phyloP scores from a whole-genome alignment of 2,329 filamentous ascomycete species.

The Alternaria ethzedia region DNA sequence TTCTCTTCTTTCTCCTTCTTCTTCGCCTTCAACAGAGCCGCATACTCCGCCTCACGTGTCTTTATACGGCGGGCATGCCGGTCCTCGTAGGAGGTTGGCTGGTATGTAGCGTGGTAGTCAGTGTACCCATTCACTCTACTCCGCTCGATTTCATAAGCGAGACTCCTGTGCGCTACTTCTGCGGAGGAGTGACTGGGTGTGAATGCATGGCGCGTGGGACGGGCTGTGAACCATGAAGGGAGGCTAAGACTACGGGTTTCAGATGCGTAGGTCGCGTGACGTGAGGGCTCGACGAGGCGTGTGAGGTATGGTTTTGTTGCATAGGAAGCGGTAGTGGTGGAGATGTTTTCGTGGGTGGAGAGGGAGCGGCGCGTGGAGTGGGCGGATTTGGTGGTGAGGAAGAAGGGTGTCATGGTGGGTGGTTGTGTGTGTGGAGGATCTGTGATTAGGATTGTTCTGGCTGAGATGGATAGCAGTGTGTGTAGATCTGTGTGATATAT shows the following conservation, averaged over 20 bases:
- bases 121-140: neutral
- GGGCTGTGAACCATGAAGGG: neutral
- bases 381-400: neutral
- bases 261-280: neutral
- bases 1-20: neutral
- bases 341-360: neutral
- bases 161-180: neutral
- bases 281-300: neutral
- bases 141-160: neutral
- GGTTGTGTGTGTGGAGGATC: neutral
- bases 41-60: neutral
- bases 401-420: neutral
- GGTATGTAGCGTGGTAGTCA: neutral
- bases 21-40: neutral
- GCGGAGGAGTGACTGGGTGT: neutral
- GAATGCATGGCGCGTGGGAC: neutral
- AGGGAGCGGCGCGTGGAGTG: neutral
- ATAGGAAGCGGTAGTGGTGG: neutral
- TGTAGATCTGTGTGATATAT: neutral
- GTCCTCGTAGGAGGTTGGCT: too few relatives aligned
- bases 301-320: neutral
- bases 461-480: neutral
- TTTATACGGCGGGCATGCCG: too few relatives aligned
- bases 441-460: neutral
- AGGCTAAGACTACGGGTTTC: neutral